Evolutionary conservation across 2,329 filamentous ascomycete genomes (phyloP).

Genomic region (Penicillium sp.): DNA sequence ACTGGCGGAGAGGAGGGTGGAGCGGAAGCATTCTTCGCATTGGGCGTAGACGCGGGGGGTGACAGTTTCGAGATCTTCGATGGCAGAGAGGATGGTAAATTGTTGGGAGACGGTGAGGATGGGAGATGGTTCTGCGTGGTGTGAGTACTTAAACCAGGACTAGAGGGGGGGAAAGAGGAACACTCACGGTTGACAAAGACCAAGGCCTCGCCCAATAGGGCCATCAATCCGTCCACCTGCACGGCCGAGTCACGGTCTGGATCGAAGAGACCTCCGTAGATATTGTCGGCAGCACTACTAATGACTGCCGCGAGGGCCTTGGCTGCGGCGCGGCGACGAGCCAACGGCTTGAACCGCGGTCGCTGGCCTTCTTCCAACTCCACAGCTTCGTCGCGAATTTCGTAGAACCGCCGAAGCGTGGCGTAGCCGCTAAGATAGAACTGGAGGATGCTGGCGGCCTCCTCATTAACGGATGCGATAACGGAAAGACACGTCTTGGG

Average conservation of each 20-base stretch:
- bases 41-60: slow-evolving; percentile 70
- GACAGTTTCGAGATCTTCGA: slow-evolving; percentile 79
- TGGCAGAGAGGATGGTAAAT: slow-evolving; percentile 71
- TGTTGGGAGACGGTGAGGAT: slow-evolving; percentile 72
- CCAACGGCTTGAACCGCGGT: slow-evolving; percentile 54
- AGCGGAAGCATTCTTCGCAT: slow-evolving; percentile 75
- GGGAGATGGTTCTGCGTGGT: slow-evolving; percentile 51
- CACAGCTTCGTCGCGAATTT: slow-evolving; percentile 73
- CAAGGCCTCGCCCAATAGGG: slow-evolving; percentile 79
- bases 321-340: slow-evolving; percentile 69
- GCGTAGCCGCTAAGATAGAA: slow-evolving; percentile 90
- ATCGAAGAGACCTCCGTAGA: slow-evolving; percentile 87
- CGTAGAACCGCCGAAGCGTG: slow-evolving; percentile 85
- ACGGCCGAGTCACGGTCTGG: slow-evolving; percentile 78
- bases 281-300: slow-evolving; percentile 82
- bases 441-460: slow-evolving; percentile 80
- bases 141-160: slow-evolving; percentile 14
- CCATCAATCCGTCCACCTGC: slow-evolving; percentile 82
- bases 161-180: not conserved
- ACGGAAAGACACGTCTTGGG: slow-evolving; percentile 71
- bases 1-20: slow-evolving; percentile 68
- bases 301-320: slow-evolving; percentile 79
- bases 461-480: slow-evolving; percentile 72
- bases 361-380: slow-evolving; percentile 40
- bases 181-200: slow-evolving; percentile 67